Evolutionary conservation across 768 basidiomycete genomes (phyloP), one percentile per base, ranked within the genome.

Genomic region (Tylopilus sp.): DNA sequence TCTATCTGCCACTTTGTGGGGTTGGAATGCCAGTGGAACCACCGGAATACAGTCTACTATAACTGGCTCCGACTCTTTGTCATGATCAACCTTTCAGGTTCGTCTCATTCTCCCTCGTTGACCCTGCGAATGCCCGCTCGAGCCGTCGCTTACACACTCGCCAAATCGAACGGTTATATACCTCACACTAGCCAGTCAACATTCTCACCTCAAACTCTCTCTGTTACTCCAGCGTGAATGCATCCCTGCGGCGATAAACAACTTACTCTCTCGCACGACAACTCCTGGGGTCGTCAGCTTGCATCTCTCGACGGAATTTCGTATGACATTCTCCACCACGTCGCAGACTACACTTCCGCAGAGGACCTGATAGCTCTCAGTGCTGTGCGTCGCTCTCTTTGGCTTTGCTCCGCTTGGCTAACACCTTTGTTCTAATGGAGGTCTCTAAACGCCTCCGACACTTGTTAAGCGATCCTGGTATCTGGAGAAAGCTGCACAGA

Each of bases 311-410:
- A 56, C 41, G 18, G 12, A 39, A 49, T 49, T n/a, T 48, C 47
- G 6, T 40, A 52, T 23, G 48, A 52, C 30, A 40, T 48, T 22
- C 17, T 49, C 12, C 13, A 47, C 33, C 48, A 43, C 28, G n/a
- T 58, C 21, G 33, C 45, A 25, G 47, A 49, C 13, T 6, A 47
- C 20, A 25, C 18, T 11, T 15, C 21, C 33, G 20, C 28, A 18
- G 17, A 42, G 23, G 51, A 45, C 28, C 3, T 53, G 23, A 18
- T 58, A 15, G 46, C 38, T 33, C 51, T 58, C 9, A 45, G 48
- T 15, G 31, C 18, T 12, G 55, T 58, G 2, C 28, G 35, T 47
- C 21, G 15, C 25, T 26, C 33, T 18, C 22, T n/a, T 41, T 36
- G 8, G 17, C 36, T 12, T 8, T 3, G 20, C 20, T 10, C 30